phyloP scores from a whole-genome alignment of 768 basidiomycete genomes.

The Lyophyllum atratum region DNA sequence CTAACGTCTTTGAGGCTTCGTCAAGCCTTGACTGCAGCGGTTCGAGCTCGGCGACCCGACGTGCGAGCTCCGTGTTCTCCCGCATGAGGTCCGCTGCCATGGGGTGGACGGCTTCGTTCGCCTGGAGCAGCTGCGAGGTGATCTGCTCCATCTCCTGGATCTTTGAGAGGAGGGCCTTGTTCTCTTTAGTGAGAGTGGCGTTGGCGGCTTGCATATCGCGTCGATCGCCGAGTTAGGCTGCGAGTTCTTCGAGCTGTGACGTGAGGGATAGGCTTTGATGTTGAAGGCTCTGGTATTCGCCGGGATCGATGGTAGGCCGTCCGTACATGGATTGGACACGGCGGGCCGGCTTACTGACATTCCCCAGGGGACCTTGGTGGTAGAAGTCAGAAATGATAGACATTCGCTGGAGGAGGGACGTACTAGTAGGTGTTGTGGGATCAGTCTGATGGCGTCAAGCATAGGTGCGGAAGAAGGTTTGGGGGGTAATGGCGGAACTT shows the following conservation, averaged over 20 bases:
- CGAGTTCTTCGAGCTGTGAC: conserved; percentile 9
- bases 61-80: conserved; percentile 8
- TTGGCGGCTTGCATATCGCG: conserved; percentile 18
- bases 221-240: conserved; percentile 12
- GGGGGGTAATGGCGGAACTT: neutral
- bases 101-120: conserved; percentile 18
- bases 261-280: conserved; percentile 10
- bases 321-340: neutral
- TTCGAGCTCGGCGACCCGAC: conserved; percentile 10
- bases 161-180: conserved; percentile 25
- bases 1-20: conserved; percentile 10
- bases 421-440: neutral
- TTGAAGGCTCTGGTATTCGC: conserved; percentile 4
- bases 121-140: conserved; percentile 29
- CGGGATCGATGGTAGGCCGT: neutral
- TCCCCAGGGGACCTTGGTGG: neutral
- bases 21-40: conserved; percentile 6
- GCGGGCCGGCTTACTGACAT: neutral
- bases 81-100: conserved; percentile 26
- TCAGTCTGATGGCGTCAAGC: neutral
- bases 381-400: neutral
- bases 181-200: conserved; percentile 29
- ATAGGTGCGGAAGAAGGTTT: too few relatives aligned
- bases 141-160: conserved; percentile 30
- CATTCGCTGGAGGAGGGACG: neutral